Conservation (phyloP, 2,329 filamentous ascomycete species). For the Ceratocystis harringtonii region DNA sequence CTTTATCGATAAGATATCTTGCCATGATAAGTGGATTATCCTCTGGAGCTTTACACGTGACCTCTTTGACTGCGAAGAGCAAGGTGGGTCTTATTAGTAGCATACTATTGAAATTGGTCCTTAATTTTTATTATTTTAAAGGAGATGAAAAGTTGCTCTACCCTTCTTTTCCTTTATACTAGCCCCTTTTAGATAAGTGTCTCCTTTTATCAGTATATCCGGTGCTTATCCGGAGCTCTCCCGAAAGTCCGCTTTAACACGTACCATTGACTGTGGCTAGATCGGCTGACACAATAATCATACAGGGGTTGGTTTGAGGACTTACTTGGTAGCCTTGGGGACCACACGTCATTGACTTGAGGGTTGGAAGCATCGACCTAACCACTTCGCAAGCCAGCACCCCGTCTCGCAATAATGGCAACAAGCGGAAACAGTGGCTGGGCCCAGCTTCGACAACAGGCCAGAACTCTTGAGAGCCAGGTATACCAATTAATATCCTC, state of each 20-base stretch:
- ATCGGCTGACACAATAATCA: conserved; percentile 15
- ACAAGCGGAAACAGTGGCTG: conserved; percentile 49
- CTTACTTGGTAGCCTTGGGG: conserved; percentile 9
- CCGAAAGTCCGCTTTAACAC: too few species aligned
- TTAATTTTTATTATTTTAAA: too few species aligned
- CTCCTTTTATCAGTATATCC: too few species aligned
- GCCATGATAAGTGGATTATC: not conserved
- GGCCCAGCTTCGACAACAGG: conserved; percentile 89
- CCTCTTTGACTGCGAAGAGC: not conserved
- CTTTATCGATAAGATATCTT: conserved; percentile 18
- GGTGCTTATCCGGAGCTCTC: too few species aligned
- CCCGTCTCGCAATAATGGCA: conserved; percentile 10
- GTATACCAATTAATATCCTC: conserved; percentile 32
- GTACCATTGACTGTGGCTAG: not conserved
- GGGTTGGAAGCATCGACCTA: conserved; percentile 3
- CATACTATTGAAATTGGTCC: too few species aligned
- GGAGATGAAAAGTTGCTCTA: too few species aligned
- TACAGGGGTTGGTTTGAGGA: conserved; percentile 11
- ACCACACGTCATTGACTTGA: conserved; percentile 13
- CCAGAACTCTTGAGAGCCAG: conserved; percentile 76
- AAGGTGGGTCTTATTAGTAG: not conserved
- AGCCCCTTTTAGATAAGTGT: too few species aligned
- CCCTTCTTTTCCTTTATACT: too few species aligned
- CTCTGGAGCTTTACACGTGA: not conserved
- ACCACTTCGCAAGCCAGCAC: not conserved